Percentiles rank a stretch among this genome's conserved stretches.
phyloP scores from a whole-genome alignment of 192 early-diverging fungal genomes.

The Coemansia sp. region DNA sequence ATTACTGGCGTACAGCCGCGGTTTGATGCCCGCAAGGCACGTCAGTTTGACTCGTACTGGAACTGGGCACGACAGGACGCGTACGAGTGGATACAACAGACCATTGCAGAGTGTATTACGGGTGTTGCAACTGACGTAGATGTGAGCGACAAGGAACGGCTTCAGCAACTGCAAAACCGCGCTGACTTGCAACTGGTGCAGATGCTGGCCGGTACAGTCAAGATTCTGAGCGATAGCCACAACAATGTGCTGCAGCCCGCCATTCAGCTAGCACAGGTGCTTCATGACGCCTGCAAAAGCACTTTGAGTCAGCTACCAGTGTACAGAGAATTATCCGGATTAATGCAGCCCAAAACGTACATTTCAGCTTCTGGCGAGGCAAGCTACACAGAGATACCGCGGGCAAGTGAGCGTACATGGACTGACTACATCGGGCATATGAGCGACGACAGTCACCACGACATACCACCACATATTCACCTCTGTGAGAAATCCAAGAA shows the following conservation, averaged over 20 bases:
- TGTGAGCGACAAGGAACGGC: constrained; percentile 56
- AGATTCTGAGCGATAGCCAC: constrained; percentile 62
- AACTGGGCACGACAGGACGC: no score
- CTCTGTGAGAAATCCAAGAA: no score
- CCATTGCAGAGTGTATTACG: constrained; percentile 75
- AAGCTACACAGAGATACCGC: no score
- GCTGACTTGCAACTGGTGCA: constrained; percentile 73
- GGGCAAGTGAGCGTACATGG: no score
- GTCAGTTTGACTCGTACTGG: constrained; percentile 44
- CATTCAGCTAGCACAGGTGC: constrained; percentile 38
- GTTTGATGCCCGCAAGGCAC: constrained; percentile 74
- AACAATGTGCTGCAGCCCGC: constrained; percentile 60
- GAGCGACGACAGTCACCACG: no score
- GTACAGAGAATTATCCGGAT: no score
- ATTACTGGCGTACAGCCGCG: constrained; percentile 77
- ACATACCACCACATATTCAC: no score
- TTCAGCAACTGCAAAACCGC: constrained; percentile 73
- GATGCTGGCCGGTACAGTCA: constrained; percentile 71
- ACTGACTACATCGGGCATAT: no score
- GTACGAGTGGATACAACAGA: constrained; percentile 44
- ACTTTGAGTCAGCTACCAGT: no score
- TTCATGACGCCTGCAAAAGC: no score
- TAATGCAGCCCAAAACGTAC: no score
- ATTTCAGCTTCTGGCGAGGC: no score
- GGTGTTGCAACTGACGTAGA: constrained; percentile 62